phyloP scores from a whole-genome alignment of 1,284 basidiomycete species.

The Phylloboletellus chloephorus region DNA sequence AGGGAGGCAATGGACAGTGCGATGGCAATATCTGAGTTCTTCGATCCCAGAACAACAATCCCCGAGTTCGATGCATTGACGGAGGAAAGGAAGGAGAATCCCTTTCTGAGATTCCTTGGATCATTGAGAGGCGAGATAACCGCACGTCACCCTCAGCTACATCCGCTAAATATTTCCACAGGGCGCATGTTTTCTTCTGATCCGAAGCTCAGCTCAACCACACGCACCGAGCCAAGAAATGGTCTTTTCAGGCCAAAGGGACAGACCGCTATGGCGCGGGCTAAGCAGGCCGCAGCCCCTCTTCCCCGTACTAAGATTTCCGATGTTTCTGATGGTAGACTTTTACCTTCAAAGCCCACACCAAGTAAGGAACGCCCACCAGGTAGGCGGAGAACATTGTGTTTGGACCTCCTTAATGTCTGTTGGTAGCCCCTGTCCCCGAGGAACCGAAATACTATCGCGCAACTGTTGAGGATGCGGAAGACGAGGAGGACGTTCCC shows the following conservation, averaged over 20 bases:
- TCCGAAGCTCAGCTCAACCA: slow-evolving; percentile 47
- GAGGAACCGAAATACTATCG: slow-evolving; percentile 35
- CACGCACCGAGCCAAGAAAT: slow-evolving; percentile 30
- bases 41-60: slow-evolving; percentile 39
- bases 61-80: slow-evolving; percentile 39
- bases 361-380: slow-evolving; percentile 10
- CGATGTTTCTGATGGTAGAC: slow-evolving; percentile 7
- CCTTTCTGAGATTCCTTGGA: slow-evolving; percentile 67
- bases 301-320: slow-evolving; percentile 8
- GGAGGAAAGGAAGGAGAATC: slow-evolving; percentile 59
- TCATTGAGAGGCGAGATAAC: slow-evolving; percentile 55
- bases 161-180: slow-evolving; percentile 25
- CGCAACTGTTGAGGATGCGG: slow-evolving; percentile 61
- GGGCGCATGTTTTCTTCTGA: slow-evolving; percentile 67
- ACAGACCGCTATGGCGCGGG: slow-evolving; percentile 7
- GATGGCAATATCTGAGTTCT: slow-evolving; percentile 51
- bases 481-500: slow-evolving; percentile 48
- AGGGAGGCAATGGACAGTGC: slow-evolving; percentile 68
- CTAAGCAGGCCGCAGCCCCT: slow-evolving; percentile 12
- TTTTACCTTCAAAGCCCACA: slow-evolving; percentile 5
- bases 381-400: slow-evolving; percentile 12
- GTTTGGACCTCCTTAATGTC: neutral
- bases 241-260: slow-evolving; percentile 16
- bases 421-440: slow-evolving; percentile 9
- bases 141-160: neutral